Evolutionary conservation across 2,329 filamentous ascomycete species (phyloP).

Genomic region (Phaeosphaeriaceae sp.): DNA sequence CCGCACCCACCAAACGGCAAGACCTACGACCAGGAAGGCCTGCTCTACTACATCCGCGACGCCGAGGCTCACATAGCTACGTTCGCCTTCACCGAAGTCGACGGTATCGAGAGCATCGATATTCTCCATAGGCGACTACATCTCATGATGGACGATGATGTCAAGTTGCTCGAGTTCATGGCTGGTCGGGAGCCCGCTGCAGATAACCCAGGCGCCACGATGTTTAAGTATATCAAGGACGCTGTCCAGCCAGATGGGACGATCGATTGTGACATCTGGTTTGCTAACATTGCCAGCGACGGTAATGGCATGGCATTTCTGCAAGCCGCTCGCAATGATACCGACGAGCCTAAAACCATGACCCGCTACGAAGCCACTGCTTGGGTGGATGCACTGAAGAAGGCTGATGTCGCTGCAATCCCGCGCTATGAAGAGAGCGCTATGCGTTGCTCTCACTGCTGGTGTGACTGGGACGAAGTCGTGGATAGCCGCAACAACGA

Average conservation of each 20-base stretch:
- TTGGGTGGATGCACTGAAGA: not conserved
- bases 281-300: not conserved
- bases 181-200: not conserved
- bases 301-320: not conserved
- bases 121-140: not conserved
- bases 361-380: not conserved
- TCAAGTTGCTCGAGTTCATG: not conserved
- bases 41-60: not conserved
- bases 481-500: not conserved
- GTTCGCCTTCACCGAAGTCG: not conserved
- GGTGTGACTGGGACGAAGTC: slow-evolving; percentile 1
- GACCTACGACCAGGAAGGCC: no score
- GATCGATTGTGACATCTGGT: not conserved
- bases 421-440: not conserved
- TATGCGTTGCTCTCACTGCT: not conserved
- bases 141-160: no score
- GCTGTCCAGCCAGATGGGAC: no score
- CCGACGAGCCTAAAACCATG: not conserved
- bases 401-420: not conserved
- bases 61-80: not conserved
- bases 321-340: no score
- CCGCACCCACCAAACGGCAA: not conserved
- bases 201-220: not conserved
- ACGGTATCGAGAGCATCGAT: not conserved
- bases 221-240: not conserved